A percentile compares a stretch with the other conserved stretches of the same genome.
Evolutionary conservation across 768 basidiomycete genomes (phyloP).

Genomic region (Trametes cubensis): DNA sequence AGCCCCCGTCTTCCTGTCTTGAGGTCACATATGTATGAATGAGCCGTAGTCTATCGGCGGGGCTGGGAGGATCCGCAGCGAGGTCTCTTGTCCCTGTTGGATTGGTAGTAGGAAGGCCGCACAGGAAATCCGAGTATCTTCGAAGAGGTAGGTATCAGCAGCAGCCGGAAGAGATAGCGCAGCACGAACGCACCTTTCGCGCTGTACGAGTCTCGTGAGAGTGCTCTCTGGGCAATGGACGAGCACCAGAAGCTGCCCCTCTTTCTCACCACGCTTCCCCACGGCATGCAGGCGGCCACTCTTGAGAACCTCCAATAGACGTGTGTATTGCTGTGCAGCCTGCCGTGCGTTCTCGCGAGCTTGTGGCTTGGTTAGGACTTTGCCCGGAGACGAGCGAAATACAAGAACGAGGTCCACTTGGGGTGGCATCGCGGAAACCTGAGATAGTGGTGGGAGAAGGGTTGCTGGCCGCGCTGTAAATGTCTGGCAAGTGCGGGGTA

Average conservation of each 20-base stretch:
- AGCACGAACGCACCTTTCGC: constrained; percentile 63
- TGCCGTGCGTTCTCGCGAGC: constrained; percentile 62
- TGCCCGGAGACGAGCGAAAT: constrained; percentile 58
- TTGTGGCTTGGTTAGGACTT: constrained; percentile 60
- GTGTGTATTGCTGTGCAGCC: constrained; percentile 69
- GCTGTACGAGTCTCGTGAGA: constrained; percentile 64
- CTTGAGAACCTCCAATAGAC: constrained; percentile 62
- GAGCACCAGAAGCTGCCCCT: constrained; percentile 77
- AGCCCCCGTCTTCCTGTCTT: constrained; percentile 73
- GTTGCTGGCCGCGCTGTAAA: neutral
- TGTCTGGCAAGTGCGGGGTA: constrained; percentile 1
- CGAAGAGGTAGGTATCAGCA: neutral
- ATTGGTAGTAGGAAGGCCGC: constrained; percentile 64
- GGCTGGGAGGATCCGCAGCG: constrained; percentile 52
- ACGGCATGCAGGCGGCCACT: constrained; percentile 69
- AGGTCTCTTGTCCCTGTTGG: constrained; percentile 45
- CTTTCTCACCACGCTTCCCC: constrained; percentile 73
- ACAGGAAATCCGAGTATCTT: constrained; percentile 78
- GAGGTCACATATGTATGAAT: constrained; percentile 74
- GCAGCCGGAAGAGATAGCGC: neutral
- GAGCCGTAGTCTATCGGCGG: constrained; percentile 82
- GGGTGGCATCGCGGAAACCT: constrained; percentile 41
- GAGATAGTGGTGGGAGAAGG: neutral
- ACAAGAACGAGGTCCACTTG: constrained; percentile 76
- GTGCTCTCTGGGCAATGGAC: constrained; percentile 67